A percentile compares a stretch with the other conserved stretches of the same genome.
Evolutionary conservation across 2,329 filamentous ascomycete species (phyloP).

Genomic region (Fusarium sp.): DNA sequence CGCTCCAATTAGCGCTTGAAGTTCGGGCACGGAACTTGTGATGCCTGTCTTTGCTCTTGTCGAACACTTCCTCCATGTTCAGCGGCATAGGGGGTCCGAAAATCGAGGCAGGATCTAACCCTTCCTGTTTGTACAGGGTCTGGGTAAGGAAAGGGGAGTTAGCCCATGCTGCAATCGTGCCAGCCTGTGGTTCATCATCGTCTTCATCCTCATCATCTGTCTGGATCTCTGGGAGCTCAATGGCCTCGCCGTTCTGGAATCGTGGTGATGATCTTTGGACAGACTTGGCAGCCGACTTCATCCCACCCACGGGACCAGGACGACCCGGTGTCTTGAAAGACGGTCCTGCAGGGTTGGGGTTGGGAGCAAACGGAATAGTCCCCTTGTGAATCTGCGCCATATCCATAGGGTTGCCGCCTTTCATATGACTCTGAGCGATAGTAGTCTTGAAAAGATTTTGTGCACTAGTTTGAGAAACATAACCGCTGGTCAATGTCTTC

Average conservation of each 20-base stretch:
- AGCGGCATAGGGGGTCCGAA: slow-evolving; percentile 91
- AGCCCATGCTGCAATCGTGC: slow-evolving; percentile 82
- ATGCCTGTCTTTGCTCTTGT: slow-evolving; percentile 85
- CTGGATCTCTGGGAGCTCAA: slow-evolving; percentile 93
- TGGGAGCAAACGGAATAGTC: slow-evolving; percentile 89
- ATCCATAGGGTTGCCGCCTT: slow-evolving; percentile 78
- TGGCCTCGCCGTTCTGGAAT: slow-evolving; percentile 89
- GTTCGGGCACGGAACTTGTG: slow-evolving; percentile 92
- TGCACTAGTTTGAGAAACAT: slow-evolving; percentile 68
- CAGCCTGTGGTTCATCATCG: slow-evolving; percentile 68
- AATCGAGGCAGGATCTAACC: slow-evolving; percentile 84
- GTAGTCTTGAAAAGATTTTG: slow-evolving; percentile 75
- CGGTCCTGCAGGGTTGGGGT: slow-evolving; percentile 66
- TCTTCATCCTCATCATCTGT: slow-evolving; percentile 95
- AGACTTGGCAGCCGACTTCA: slow-evolving; percentile 72
- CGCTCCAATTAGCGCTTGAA: slow-evolving; percentile 94
- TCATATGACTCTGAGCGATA: slow-evolving; percentile 74
- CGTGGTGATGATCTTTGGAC: slow-evolving; percentile 79
- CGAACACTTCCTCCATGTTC: slow-evolving; percentile 97
- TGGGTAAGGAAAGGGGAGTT: slow-evolving; percentile 85
- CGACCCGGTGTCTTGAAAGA: slow-evolving; percentile 80
- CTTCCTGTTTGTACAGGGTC: slow-evolving; percentile 84
- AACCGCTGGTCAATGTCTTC: slow-evolving; percentile 73
- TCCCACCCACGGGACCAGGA: slow-evolving; percentile 57
- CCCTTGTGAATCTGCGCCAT: slow-evolving; percentile 90